Percentiles rank a stretch among this genome's conserved stretches.
Evolutionary conservation across 345 rosid genomes (phyloP).

Genomic region (Adansonia digitata): DNA sequence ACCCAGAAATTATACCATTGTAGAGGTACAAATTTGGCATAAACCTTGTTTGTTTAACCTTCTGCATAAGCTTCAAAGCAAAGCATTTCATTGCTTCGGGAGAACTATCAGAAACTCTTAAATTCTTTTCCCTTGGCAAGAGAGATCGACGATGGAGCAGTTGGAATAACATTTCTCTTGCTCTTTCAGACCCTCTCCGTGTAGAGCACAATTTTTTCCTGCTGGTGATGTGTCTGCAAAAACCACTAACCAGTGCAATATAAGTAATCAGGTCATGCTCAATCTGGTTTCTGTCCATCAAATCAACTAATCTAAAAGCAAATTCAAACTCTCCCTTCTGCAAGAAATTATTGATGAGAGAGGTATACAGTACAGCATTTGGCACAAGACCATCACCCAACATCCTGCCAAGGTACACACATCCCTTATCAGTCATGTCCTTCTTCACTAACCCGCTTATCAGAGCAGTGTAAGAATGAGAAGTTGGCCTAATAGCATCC

Average conservation of each 20-base stretch:
- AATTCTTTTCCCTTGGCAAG: conserved; percentile 18
- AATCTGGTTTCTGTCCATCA: conserved; percentile 43
- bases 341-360: conserved; percentile 44
- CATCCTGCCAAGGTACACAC: conserved; percentile 59
- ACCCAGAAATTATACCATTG: conserved; percentile 43
- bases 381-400: conserved; percentile 52
- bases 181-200: conserved; percentile 29
- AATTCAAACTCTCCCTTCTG: conserved; percentile 47
- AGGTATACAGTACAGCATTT: conserved; percentile 49
- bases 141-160: conserved; percentile 34
- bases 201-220: conserved; percentile 24
- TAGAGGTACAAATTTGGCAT: conserved; percentile 52
- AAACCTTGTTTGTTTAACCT: conserved; percentile 33
- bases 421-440: conserved; percentile 50
- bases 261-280: conserved; percentile 33
- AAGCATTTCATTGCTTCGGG: conserved; percentile 37
- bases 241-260: conserved; percentile 44
- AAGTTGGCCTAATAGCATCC: conserved; percentile 41
- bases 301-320: conserved; percentile 47
- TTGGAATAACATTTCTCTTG: conserved; percentile 35
- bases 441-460: conserved; percentile 56
- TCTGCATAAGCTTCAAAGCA: conserved; percentile 42
- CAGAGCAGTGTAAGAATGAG: conserved; percentile 50
- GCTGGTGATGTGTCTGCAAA: conserved; percentile 30
- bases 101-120: conserved; percentile 21